phyloP scores from a whole-genome alignment of 176 grass and related monocot genomes.

The Eleusine indica region DNA sequence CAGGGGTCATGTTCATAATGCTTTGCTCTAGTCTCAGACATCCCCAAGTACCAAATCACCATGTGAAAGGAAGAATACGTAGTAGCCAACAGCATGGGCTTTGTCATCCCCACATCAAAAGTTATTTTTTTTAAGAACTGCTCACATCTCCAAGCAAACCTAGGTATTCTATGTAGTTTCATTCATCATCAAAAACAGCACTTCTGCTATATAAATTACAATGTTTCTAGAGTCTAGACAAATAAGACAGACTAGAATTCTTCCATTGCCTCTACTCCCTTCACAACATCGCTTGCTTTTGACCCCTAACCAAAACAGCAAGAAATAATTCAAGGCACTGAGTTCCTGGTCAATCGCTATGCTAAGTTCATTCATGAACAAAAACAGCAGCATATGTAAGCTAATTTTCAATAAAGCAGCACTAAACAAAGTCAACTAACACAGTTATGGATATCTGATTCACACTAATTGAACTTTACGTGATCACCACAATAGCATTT shows the following conservation, averaged over 20 bases:
- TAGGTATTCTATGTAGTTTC: neutral
- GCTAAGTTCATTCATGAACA: neutral
- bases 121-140: neutral
- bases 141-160: neutral
- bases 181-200: neutral
- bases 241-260: neutral
- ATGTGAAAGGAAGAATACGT: conserved; percentile 15
- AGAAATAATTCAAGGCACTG: neutral
- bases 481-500: neutral
- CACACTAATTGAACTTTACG: neutral
- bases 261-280: neutral
- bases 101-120: neutral
- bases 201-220: neutral
- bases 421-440: neutral
- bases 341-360: neutral
- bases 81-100: neutral
- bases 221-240: conserved; percentile 2
- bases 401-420: neutral
- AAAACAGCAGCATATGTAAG: neutral
- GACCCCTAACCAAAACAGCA: neutral
- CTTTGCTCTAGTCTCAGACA: conserved; percentile 14
- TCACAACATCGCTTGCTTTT: neutral
- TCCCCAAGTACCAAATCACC: neutral
- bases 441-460: neutral
- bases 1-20: neutral